Evolutionary conservation across 2,329 filamentous ascomycete genomes (phyloP).

Genomic region (Cyphellophora europaea): DNA sequence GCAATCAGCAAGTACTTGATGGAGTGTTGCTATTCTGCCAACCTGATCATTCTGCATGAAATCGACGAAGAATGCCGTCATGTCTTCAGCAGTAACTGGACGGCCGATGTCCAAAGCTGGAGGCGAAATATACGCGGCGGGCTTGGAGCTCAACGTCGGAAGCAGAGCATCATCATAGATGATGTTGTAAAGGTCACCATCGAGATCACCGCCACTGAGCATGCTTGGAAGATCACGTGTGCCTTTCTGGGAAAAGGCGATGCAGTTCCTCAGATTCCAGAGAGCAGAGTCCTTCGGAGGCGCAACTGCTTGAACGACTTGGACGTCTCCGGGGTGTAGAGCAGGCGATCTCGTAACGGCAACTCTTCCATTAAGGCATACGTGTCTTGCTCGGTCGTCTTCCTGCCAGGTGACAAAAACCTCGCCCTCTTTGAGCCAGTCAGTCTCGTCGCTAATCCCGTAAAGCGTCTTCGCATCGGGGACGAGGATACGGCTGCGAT

Average conservation of each 20-base stretch:
- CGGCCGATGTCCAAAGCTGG: slow-evolving; percentile 50
- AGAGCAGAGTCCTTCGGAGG: slow-evolving; percentile 55
- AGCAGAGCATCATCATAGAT: slow-evolving; percentile 57
- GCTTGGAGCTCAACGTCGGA: slow-evolving; percentile 27
- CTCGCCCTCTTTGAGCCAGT: slow-evolving; percentile 54
- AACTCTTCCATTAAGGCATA: slow-evolving; percentile 38
- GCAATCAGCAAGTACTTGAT: slow-evolving; percentile 57
- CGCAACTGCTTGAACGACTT: slow-evolving; percentile 50
- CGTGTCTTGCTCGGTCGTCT: slow-evolving; percentile 21
- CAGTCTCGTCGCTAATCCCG: slow-evolving; percentile 76
- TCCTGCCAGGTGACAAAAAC: slow-evolving; percentile 55
- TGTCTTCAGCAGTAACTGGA: slow-evolving; percentile 53
- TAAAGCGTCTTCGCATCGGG: slow-evolving; percentile 64
- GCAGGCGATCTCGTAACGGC: slow-evolving; percentile 72
- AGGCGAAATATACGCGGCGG: slow-evolving; percentile 62
- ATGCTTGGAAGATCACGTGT: slow-evolving; percentile 65
- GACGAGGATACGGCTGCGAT: slow-evolving; percentile 67
- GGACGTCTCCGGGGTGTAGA: slow-evolving; percentile 72
- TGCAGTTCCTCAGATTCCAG: slow-evolving; percentile 56
- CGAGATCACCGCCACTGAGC: slow-evolving; percentile 72
- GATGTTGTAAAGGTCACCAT: slow-evolving; percentile 75
- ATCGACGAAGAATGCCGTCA: slow-evolving; percentile 70
- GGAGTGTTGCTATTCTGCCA: slow-evolving; percentile 55
- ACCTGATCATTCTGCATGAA: slow-evolving; percentile 63
- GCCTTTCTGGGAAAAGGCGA: slow-evolving; percentile 68